These are phyloP conservation scores for Tylopilus felleus DNA, from an alignment of 768 basidiomycete genomes.

Conservation along the genomic window DNA sequence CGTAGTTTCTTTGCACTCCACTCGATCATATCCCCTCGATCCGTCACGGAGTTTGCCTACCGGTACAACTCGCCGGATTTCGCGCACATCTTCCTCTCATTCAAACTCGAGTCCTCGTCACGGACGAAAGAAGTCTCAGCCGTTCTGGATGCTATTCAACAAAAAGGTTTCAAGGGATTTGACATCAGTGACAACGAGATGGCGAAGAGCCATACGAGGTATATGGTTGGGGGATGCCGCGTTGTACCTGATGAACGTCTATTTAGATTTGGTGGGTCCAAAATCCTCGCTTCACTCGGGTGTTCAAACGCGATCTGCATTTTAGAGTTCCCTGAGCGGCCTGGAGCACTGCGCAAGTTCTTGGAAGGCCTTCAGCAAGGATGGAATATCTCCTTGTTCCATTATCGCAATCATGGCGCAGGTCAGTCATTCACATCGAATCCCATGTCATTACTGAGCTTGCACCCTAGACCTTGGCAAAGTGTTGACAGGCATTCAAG, in stretches of 20 bases:
- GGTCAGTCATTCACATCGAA: conserved; percentile 48
- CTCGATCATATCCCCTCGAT: conserved; percentile 82
- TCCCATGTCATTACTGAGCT: neutral
- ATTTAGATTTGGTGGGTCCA: conserved; percentile 82
- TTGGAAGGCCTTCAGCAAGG: conserved; percentile 73
- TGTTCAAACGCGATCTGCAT: neutral
- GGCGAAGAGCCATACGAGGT: conserved; percentile 90
- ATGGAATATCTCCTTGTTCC: conserved; percentile 97
- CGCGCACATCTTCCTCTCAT: conserved; percentile 89
- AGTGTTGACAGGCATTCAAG: conserved; percentile 91
- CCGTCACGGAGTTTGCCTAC: conserved; percentile 95
- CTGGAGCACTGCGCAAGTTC: conserved; percentile 88
- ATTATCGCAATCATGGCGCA: conserved; percentile 96
- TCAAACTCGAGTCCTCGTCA: conserved; percentile 61
- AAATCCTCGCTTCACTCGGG: neutral
- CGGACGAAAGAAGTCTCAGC: conserved; percentile 60
- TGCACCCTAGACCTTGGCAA: conserved; percentile 76
- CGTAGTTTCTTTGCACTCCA: conserved; percentile 84
- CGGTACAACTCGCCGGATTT: conserved; percentile 71
- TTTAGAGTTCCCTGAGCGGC: conserved; percentile 93
- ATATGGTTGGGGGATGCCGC: conserved; percentile 88
- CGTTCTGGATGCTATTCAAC: conserved; percentile 61
- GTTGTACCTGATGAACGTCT: conserved; percentile 80
- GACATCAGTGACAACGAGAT: conserved; percentile 96
- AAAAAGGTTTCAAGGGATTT: conserved; percentile 71